Conservation (phyloP, 1,139 yeast genomes). For the Debaryomycetaceae sp. region DNA sequence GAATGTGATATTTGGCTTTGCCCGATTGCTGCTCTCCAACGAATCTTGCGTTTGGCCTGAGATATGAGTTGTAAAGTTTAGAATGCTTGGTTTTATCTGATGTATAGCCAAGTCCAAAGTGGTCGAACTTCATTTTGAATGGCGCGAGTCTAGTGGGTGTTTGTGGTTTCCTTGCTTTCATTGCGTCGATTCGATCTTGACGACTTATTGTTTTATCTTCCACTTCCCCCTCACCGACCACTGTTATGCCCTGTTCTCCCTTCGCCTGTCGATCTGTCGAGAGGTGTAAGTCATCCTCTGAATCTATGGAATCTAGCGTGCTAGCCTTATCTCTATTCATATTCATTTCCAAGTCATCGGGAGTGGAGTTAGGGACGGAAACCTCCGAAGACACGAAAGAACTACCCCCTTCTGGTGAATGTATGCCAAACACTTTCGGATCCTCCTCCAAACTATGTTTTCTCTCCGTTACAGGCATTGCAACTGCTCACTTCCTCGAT, state of each 20-base stretch:
- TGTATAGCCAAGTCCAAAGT: constrained; percentile 2
- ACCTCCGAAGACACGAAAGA: background rate
- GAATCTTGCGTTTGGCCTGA: constrained; percentile 63
- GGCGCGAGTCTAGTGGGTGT: background rate
- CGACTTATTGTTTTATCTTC: background rate
- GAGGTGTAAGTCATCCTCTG: background rate
- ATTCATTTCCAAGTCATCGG: no score
- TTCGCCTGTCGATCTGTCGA: background rate
- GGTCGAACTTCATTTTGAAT: constrained; percentile 2
- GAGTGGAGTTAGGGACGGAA: background rate
- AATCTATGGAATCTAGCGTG: background rate
- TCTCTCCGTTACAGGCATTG: background rate
- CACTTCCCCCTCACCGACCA: background rate
- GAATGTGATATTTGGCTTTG: constrained; percentile 59
- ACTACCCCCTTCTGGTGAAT: background rate
- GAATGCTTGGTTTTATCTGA: constrained; percentile 10
- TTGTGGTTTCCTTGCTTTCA: background rate
- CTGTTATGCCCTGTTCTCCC: background rate
- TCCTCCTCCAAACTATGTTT: background rate
- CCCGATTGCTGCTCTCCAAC: constrained; percentile 77
- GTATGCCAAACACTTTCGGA: background rate
- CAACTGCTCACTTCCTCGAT: background rate
- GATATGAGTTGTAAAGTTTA: constrained; percentile 29
- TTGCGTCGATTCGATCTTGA: background rate
- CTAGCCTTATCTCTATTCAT: no score